Evolutionary conservation across 2,329 filamentous ascomycete genomes (phyloP).

Genomic region (Neofusicoccum parvum): DNA sequence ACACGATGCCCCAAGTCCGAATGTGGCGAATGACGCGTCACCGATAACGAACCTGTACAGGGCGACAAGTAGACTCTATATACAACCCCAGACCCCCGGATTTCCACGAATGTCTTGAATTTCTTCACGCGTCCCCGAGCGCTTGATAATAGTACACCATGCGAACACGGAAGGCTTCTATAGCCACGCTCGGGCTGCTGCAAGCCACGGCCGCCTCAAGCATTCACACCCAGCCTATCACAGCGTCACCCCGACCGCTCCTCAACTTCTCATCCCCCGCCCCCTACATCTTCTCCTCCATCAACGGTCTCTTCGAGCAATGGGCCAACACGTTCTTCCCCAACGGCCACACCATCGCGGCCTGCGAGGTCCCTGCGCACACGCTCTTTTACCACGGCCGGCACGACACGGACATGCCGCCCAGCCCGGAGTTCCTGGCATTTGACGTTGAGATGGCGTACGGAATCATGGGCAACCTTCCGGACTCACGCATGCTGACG

Average conservation of each 20-base stretch:
- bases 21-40: slow-evolving; percentile 20
- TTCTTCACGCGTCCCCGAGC: not conserved
- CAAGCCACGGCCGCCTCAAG: not conserved
- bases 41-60: slow-evolving; percentile 8
- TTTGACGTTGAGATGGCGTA: slow-evolving; percentile 59
- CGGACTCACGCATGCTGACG: slow-evolving; percentile 50
- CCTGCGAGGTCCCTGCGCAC: slow-evolving; percentile 49
- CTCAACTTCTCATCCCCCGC: slow-evolving; percentile 53
- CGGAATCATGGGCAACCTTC: slow-evolving; percentile 52
- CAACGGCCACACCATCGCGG: slow-evolving; percentile 52
- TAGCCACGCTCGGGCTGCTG: not conserved
- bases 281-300: slow-evolving; percentile 53
- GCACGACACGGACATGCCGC: slow-evolving; percentile 43
- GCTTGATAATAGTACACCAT: not conserved
- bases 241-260: not conserved
- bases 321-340: slow-evolving; percentile 57
- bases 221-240: not conserved
- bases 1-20: not conserved
- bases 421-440: slow-evolving; percentile 56
- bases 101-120: not conserved
- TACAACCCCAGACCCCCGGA: not conserved
- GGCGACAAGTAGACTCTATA: not conserved
- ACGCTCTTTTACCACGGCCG: slow-evolving; percentile 56
- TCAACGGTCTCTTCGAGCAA: slow-evolving; percentile 51
- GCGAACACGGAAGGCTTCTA: not conserved